Evolutionary conservation across 441 rosid genomes (phyloP), one percentile per base, ranked within the genome.

Genomic region (Erodium chrysanthum): DNA sequence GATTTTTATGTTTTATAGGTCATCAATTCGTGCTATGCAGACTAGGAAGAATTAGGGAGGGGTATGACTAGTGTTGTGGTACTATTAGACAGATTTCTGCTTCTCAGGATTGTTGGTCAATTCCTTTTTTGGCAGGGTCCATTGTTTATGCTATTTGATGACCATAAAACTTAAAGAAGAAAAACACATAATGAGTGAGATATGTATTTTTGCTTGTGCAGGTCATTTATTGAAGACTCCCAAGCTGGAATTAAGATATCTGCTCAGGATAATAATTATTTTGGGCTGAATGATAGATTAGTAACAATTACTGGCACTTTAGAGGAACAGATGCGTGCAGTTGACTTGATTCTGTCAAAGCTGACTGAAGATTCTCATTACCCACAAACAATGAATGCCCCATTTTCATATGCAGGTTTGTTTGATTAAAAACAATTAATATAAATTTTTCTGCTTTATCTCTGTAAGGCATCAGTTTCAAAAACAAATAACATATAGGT

Each of bases 201-300:
- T 18, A 69, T 78, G 29, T 69, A 50, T 68, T 68, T 44, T 14
- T 40, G 9, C 17, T n/a, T 44, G 40, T 74, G 69, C 82, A 94
- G 97, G 89, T 94, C 97, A 67, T 94, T 94, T 80, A 91, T 91
- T 73, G 99, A 94, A 69, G 96, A 84, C 20, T 94, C 99, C 71
- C 92, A 85, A 80, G 99, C 97, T 72, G 84, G 88, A 76, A 94
- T 94, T 73, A 94, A 91, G 84, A 88, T 94, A 77, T 88, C 99
- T 66, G 92, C 96, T 37, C 88, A 82, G 80, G 99, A 94, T 77
- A 84, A 83, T 76, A 91, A 84, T 80, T 91, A 80, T 73, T 87
- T 85, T 79, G 96, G 97, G 71, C 66, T 88, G 85, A 91, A 78
- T 82, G 99, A 94, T 81, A 84, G 99, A 83, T 87, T 94, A 52